These are phyloP conservation scores for Suillus hirtellus DNA, from an alignment of 768 basidiomycete species.

Conservation along the genomic window DNA sequence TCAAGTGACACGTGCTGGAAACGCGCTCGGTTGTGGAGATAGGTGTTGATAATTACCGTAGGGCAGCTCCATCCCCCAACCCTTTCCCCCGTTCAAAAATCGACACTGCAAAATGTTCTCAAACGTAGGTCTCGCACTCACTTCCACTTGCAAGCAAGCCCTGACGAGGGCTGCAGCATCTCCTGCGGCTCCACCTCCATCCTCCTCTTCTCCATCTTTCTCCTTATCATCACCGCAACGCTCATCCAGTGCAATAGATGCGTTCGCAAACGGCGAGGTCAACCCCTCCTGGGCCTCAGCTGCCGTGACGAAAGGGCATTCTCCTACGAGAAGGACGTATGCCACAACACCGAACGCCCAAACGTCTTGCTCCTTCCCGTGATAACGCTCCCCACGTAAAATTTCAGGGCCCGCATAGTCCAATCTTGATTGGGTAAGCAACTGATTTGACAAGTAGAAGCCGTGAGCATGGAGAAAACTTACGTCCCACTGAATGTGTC, in stretches of 20 bases:
- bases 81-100: constrained; percentile 76
- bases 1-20: constrained; percentile 30
- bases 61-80: constrained; percentile 57
- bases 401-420: constrained; percentile 98
- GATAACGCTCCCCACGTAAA: constrained; percentile 89
- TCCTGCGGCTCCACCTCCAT: constrained; percentile 81
- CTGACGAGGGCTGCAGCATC: constrained; percentile 85
- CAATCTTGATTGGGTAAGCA: constrained; percentile 45
- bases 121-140: constrained; percentile 80
- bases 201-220: constrained; percentile 70
- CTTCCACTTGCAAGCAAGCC: constrained; percentile 82
- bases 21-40: constrained; percentile 33
- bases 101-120: constrained; percentile 76
- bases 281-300: constrained; percentile 89
- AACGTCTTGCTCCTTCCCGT: constrained; percentile 96
- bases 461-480: constrained; percentile 35
- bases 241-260: constrained; percentile 76
- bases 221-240: constrained; percentile 76
- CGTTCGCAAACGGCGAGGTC: constrained; percentile 70
- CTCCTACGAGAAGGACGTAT: constrained; percentile 90
- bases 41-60: constrained; percentile 29
- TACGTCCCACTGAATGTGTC: constrained; percentile 93
- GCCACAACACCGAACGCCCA: constrained; percentile 98
- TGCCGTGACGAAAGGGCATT: constrained; percentile 90
- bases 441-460: constrained; percentile 14